These are phyloP conservation scores for Echinosophora koreensis DNA, from an alignment of 306 rosid species.

Conservation along the genomic window DNA sequence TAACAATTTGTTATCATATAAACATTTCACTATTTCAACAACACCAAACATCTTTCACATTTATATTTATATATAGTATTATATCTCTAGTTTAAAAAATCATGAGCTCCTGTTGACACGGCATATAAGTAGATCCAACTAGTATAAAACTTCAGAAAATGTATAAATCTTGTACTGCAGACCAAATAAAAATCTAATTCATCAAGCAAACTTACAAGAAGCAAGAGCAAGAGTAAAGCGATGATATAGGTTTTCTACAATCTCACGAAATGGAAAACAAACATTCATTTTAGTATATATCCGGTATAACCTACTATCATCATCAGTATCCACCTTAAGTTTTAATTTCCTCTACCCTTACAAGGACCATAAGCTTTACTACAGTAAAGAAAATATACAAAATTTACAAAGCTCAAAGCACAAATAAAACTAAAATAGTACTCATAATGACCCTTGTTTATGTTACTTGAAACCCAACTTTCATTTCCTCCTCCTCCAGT, in stretches of 20 bases:
- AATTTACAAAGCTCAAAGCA: conserved; percentile 37
- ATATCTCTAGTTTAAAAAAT: too few species aligned
- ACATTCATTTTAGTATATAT: too few species aligned
- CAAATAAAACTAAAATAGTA: conserved; percentile 38
- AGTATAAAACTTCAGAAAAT: too few species aligned
- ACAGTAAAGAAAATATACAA: conserved; percentile 41
- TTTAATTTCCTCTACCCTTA: conserved; percentile 33
- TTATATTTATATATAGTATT: too few species aligned
- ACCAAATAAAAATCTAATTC: too few species aligned
- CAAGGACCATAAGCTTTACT: conserved; percentile 48
- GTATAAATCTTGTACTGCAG: too few species aligned
- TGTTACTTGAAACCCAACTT: conserved; percentile 50
- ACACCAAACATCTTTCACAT: too few species aligned
- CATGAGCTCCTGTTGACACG: too few species aligned
- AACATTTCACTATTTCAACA: too few species aligned
- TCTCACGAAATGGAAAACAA: background rate
- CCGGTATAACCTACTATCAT: background rate
- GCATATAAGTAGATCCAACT: too few species aligned
- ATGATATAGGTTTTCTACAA: background rate
- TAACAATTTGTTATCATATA: too few species aligned
- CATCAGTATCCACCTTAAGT: background rate
- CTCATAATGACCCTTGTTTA: conserved; percentile 51
- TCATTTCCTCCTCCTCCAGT: conserved; percentile 33
- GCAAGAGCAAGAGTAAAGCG: background rate
- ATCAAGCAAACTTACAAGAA: too few species aligned